Evolutionary conservation across 2,329 filamentous ascomycete species (phyloP), one percentile per base, ranked within the genome.

Genomic region (Aspergillus latus): DNA sequence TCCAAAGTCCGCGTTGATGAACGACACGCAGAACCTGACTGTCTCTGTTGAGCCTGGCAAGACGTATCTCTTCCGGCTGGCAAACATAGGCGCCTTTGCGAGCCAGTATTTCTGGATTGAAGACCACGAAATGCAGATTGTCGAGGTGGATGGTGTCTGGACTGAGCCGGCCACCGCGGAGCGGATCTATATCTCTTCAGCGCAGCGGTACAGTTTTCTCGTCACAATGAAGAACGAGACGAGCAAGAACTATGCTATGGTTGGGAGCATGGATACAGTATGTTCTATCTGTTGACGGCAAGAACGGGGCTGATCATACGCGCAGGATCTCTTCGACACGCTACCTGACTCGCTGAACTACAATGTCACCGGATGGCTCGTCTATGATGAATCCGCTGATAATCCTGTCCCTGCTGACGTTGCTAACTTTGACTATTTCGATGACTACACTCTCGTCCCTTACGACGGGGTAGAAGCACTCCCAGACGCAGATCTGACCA

Each of bases 41-140:
- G 73, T 91, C 37, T 63, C 78, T 0, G 82, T 92, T 2, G 64
- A 86, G 62, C 84, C 88, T 0, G 82, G 83, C 2, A 89, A 84
- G 65, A 92, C 86, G 0, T 92, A 92, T 57, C 75, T 90, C 7
- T 80, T 93, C 64, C 86, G 86, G 43, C 77, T 92, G 57, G 78
- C 90, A 63, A 91, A 90, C 64, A 83, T 90, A 16, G 88, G 85
- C 11, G 88, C 88, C 13, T 92, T 90, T 73, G 76, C 77, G 1
- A 76, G 75, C 9, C 79, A 81, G 58, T 76, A 77, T 51, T 74
- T 82, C 56, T 73, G 72, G 43, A 71, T 82, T 30, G 77, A 80
- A 58, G 71, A 68, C 21, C 74, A 76, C 58, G 65, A 71, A 44
- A 69, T 76, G 64, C 72, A 64, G 1, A 68, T 76, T 4, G 70